Base-by-base conservation (phyloP, 192 early-diverging fungal species). In the Entophlyctis luteolus region DNA sequence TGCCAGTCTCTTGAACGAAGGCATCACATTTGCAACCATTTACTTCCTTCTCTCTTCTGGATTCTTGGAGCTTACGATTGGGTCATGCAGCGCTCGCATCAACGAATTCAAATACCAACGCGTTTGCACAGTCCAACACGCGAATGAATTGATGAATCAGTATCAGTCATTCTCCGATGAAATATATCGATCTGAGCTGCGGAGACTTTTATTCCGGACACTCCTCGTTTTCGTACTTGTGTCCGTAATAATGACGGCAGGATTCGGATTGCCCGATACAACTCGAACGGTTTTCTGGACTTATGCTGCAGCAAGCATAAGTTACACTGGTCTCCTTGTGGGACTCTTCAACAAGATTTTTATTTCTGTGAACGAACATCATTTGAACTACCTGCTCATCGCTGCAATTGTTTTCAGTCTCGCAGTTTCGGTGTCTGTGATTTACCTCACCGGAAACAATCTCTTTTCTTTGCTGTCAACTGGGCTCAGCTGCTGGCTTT, bases 341-440 rank as follows among this genome's bases (percentile, higher is more conserved):
- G 63, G 63, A 5, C 63, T 79, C 8, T 79, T 79, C 62, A 73
- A 77, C 70, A 79, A 79, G 45, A 47, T 79, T 39, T 79, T 79
- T 58, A 73, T 79, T 42, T 63, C 59, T 29, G 48, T 62, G 18
- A 45, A 66, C 22, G 77, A 67, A 31, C 20, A 58, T 55, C 35
- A 59, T 0, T 35, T 75, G 10, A 79, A 76, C 50, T 12, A 39
- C 12, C 62, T 62, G 25, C 28, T 79, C 8, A 2, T 22, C 4
- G 38, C 74, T 31, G 36, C 60, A 3, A 20, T 80, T 22, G 55
- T 59, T 0, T 5, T 34, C 14, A 55, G 69, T 16, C 27, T 80
- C 5, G 74, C 16, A 14, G 48, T 42, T 33, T 50, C 54, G 3
- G 29, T 31, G 0, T 60, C 58, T 2, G 25, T 72, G 53, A 32